Base-by-base conservation (phyloP, 345 rosid species). In the Gossypium mustelinum region DNA sequence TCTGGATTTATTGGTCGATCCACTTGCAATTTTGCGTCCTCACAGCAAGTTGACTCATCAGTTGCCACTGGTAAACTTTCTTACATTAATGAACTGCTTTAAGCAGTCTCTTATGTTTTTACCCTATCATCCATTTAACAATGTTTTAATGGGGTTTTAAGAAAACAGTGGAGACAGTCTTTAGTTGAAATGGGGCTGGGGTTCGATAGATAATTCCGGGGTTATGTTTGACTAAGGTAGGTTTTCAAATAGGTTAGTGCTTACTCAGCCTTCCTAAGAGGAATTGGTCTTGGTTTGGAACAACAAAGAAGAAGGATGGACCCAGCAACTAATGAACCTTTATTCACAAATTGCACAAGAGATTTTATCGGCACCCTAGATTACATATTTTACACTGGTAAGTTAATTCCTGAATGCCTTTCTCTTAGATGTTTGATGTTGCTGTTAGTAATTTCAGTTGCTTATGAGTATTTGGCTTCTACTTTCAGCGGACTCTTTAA, bases 371-470 rank as follows among this genome's bases (percentile, higher is more conserved):
- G 97, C 85, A 88, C 99, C n/a, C 85, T 86, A 27, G 99, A 95
- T 84, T 93, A 95, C 84, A 93, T 95, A 86, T 95, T 93, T 78
- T 93, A 91, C 87, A 91, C 99, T 70, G 97, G 99, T 95, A 73
- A 78, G 34, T 51, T 55, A 18, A 66, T 20, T 34, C 27, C 59
- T 5, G 65, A 11, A 43, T 44, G 59, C 25, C 7, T 13, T 2
- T 2, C 12, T 52, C 24, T 68, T 45, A 24, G 55, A 16, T 14
- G 45, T 65, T 72, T 61, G 69, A 77, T 73, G 47, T n/a, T 27
- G 55, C 4, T 44, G 10, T 58, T 68, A 72, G 70, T 55, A 73
- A 11, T 20, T 27, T 68, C 55, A 62, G 68, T 54, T 81, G 17
- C 17, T 52, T 66, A 29, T 34, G 60, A 48, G 20, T 11, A 18